Evolutionary conservation across 139 green algal species (phyloP).

Genomic region (Chlamydomonas asymmetrica): DNA sequence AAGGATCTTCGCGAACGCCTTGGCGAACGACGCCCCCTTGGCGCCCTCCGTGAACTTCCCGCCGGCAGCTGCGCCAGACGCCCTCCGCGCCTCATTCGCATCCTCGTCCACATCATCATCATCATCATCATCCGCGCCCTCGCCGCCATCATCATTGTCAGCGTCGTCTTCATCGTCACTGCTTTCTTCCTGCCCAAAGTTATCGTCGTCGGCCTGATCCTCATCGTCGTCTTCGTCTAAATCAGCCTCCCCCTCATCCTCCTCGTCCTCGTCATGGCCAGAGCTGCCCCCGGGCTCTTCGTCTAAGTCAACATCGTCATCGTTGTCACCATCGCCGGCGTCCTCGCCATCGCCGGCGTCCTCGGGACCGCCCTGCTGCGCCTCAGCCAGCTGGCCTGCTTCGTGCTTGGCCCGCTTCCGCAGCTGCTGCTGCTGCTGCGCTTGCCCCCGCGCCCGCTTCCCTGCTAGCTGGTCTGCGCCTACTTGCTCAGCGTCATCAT

Average conservation of each 20-base stretch:
- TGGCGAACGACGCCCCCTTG: conserved; percentile 72
- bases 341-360: not conserved
- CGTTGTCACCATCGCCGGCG: not conserved
- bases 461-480: no score
- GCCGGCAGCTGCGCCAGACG: not conserved
- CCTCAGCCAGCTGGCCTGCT: not conserved
- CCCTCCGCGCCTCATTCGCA: conserved; percentile 1
- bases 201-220: conserved; percentile 5
- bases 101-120: conserved; percentile 8
- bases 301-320: not conserved
- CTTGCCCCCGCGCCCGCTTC: not conserved
- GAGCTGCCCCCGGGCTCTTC: not conserved
- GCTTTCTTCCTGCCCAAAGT: not conserved
- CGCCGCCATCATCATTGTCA: conserved; percentile 6
- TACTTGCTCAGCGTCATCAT: not conserved
- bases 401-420: not conserved
- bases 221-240: conserved; percentile 12
- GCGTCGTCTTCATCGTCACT: conserved; percentile 12
- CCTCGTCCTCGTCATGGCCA: conserved; percentile 20
- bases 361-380: not conserved
- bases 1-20: conserved; percentile 73
- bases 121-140: conserved; percentile 21
- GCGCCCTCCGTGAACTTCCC: conserved; percentile 51
- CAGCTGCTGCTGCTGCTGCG: not conserved
- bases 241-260: not conserved